Base-by-base conservation (phyloP, 371 early-diverging fungal genomes). In the Paraphysoderma sedebokerense region DNA sequence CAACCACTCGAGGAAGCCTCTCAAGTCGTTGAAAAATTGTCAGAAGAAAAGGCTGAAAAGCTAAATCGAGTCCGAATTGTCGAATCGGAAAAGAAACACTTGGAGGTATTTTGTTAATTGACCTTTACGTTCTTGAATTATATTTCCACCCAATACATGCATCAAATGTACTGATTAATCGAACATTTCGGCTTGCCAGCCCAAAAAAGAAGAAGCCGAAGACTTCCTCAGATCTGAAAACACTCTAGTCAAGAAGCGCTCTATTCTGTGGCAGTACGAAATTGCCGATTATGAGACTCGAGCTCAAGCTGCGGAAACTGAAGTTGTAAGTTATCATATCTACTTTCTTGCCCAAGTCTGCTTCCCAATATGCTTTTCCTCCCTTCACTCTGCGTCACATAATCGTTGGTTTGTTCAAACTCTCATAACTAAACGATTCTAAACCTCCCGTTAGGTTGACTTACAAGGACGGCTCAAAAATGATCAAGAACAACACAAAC, bases 31-130 rank as follows among this genome's bases (percentile, higher is more conserved):
- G 92, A 95, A 32, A 61, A 65, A 12, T 48, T 89, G 39, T 81
- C 77, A 42, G 81, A 80, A 44, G 79, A 77, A 42, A 72, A 91
- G 20, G 70, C 78, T 8, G 93, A 92, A 50, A 78, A 82, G 45
- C 62, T 90, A 34, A 82, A 76, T 33, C 73, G 88, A 29, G 81
- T 90, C 35, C 86, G 83, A 53, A 78, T 84, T 44, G 83, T 87
- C 7, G 84, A 85, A 57, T 74, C 77, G 55, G 90, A 88, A 54
- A 79, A 74, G 59, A 73, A 75, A 31, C 60, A 70, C 33, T 66
- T 92, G 35, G 82, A 84, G 71, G 77, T n/a, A n/a, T n/a, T n/a
- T n/a, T n/a, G n/a, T n/a, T n/a, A n/a, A n/a, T n/a, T n/a, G n/a
- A n/a, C n/a, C n/a, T n/a, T n/a, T n/a, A n/a, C n/a, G n/a, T n/a